Evolutionary conservation across 2,329 filamentous ascomycete genomes (phyloP), one percentile per base, ranked within the genome.

Genomic region (Fusarium protoensiforme): DNA sequence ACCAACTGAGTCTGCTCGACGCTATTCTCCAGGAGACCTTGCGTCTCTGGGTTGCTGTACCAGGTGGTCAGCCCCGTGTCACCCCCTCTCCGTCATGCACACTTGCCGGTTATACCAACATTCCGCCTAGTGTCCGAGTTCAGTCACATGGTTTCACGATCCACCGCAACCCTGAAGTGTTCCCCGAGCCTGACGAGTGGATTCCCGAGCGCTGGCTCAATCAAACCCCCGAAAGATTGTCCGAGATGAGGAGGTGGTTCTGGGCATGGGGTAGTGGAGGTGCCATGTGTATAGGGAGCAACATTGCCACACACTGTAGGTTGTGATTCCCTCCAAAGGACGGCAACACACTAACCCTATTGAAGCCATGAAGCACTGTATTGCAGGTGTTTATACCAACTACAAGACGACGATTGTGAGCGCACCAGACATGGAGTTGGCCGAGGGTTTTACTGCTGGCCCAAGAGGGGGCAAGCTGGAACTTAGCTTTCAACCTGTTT

Each of bases 211-310:
- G 48, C 6, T 65, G 64, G 64, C 31, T 65, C 10, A 36, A 65
- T 10, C 56, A 61, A 14, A 36, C 29, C 1, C 57, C 64, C 0
- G 64, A 61, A 14, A 41, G 29, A 16, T 18, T 65, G 33, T 22
- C 56, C 1, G 43, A 65, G 31, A 65, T 65, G 64, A 33, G 57
- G 29, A 56, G 43, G 35, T 65, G 64, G 64, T 65, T 65, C 38
- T 65, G 64, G 64, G 64, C 64, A 14, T 65, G 57, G 43, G 56
- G 64, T 2, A 65, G 64, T 24, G 64, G 64, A 31, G 56, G 57
- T 22, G 36, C 56, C 10, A 65, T 65, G 56, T 65, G 64, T 5
- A 61, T 65, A 14, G 64, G 64, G 9, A 65, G 64, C 36, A 61
- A 65, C 36, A 61, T 65, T 56, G 64, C 64, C n/a, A 51, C 16